These are phyloP conservation scores for Trichoderma arundinaceum DNA, from an alignment of 2,329 filamentous ascomycete species.

Conservation along the genomic window DNA sequence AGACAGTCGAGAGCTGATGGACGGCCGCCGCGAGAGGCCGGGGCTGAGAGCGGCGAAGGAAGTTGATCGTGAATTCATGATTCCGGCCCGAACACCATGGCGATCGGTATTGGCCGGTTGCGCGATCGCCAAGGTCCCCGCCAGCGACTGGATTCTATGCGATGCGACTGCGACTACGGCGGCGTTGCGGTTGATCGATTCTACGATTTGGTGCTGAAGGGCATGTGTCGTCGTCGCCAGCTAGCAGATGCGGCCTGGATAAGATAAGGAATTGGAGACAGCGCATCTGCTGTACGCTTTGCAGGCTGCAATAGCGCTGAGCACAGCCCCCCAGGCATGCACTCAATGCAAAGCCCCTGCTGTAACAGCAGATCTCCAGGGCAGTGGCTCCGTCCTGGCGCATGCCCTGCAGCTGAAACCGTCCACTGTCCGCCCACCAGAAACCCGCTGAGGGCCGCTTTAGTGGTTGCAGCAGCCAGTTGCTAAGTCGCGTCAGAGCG, in stretches of 20 bases:
- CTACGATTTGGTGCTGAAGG: not conserved
- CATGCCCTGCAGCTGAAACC: constrained; percentile 11
- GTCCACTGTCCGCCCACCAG: not conserved
- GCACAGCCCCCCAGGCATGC: too few species aligned
- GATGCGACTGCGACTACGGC: not conserved
- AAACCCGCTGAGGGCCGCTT: not conserved
- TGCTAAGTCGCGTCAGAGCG: constrained; percentile 18
- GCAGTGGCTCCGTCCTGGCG: constrained; percentile 8
- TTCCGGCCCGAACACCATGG: constrained; percentile 48
- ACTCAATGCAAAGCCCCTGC: constrained; percentile 9
- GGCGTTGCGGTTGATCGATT: not conserved
- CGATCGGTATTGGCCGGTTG: constrained; percentile 35
- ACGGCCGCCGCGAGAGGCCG: constrained; percentile 56
- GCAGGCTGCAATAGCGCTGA: not conserved
- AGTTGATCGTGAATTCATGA: constrained; percentile 59
- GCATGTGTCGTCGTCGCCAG: constrained; percentile 18
- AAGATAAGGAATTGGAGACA: not conserved
- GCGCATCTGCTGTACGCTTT: too few species aligned
- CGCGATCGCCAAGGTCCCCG: not conserved
- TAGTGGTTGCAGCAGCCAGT: constrained; percentile 22
- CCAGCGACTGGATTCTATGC: not conserved
- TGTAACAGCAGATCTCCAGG: constrained; percentile 21
- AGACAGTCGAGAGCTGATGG: constrained; percentile 68
- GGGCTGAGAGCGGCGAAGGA: constrained; percentile 51
- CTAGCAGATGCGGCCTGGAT: not conserved